Conservation (phyloP, 768 basidiomycete genomes). For the Hemileccinum impolitum region DNA sequence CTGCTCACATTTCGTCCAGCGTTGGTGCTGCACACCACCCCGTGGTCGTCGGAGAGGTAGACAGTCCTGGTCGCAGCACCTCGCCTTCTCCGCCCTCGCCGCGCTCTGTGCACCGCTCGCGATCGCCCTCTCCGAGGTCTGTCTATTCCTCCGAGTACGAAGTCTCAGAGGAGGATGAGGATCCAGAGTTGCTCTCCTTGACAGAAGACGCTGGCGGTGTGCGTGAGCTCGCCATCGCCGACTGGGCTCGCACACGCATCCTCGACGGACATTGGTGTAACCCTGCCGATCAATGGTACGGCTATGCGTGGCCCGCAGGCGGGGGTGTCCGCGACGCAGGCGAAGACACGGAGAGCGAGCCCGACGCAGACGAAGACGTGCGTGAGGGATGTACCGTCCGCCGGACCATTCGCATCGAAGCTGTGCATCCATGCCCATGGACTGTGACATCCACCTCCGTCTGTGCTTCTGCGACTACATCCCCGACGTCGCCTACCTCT, state of each 20-base stretch:
- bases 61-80: conserved; percentile 23
- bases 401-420: conserved; percentile 21
- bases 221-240: conserved; percentile 56
- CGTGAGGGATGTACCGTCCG: conserved; percentile 17
- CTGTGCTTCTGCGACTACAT: conserved; percentile 4
- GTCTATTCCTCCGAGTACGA: conserved; percentile 33
- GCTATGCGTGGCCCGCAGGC: conserved; percentile 38
- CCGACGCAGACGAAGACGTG: conserved; percentile 22
- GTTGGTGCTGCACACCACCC: conserved; percentile 1
- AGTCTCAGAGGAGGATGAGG: conserved; percentile 41
- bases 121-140: conserved; percentile 30
- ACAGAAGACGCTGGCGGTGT: conserved; percentile 47
- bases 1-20: conserved; percentile 11
- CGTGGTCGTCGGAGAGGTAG: conserved; percentile 3
- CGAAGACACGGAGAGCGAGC: conserved; percentile 28
- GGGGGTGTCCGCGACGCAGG: conserved; percentile 29
- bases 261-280: conserved; percentile 75
- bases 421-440: conserved; percentile 63
- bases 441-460: conserved; percentile 26
- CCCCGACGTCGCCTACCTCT: conserved; percentile 24
- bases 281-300: conserved; percentile 69
- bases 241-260: conserved; percentile 70
- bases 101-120: conserved; percentile 25
- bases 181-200: conserved; percentile 40
- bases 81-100: conserved; percentile 27